Conservation (phyloP, 352 stramenopile genomes). For the Phytophthora litchii region DNA sequence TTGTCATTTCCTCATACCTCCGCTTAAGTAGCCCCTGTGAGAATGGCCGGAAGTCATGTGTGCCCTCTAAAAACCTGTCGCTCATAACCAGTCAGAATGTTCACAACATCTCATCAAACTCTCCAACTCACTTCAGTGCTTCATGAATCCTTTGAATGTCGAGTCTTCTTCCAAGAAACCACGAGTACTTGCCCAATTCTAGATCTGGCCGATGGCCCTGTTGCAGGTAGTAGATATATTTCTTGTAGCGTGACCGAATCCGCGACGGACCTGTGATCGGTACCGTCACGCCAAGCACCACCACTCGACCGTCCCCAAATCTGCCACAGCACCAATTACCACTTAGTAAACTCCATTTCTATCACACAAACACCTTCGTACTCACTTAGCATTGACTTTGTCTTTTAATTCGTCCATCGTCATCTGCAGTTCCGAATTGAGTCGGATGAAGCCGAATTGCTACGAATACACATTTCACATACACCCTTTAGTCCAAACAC, state of each 20-base stretch:
- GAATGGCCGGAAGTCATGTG: conserved; percentile 83
- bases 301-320: conserved; percentile 45
- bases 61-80: conserved; percentile 64
- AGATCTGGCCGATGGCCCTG: conserved; percentile 77
- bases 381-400: conserved; percentile 61
- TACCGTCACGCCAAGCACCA: conserved; percentile 52
- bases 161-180: conserved; percentile 78
- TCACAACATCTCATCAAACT: not conserved
- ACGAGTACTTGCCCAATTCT: conserved; percentile 77
- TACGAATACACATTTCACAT: conserved; percentile 32
- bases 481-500: conserved; percentile 21
- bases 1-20: conserved; percentile 64
- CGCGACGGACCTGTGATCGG: conserved; percentile 45
- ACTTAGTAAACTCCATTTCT: not conserved
- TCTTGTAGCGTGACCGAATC: conserved; percentile 85
- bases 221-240: conserved; percentile 92
- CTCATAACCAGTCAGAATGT: conserved; percentile 7
- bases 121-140: conserved; percentile 53
- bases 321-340: conserved; percentile 19
- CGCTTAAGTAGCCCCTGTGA: conserved; percentile 75
- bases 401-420: conserved; percentile 49
- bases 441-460: conserved; percentile 87
- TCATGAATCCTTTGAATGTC: conserved; percentile 65
- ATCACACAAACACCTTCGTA: not conserved
- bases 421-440: conserved; percentile 48